Conservation (phyloP, 352 stramenopile genomes). For the Phytophthora crassamura region DNA sequence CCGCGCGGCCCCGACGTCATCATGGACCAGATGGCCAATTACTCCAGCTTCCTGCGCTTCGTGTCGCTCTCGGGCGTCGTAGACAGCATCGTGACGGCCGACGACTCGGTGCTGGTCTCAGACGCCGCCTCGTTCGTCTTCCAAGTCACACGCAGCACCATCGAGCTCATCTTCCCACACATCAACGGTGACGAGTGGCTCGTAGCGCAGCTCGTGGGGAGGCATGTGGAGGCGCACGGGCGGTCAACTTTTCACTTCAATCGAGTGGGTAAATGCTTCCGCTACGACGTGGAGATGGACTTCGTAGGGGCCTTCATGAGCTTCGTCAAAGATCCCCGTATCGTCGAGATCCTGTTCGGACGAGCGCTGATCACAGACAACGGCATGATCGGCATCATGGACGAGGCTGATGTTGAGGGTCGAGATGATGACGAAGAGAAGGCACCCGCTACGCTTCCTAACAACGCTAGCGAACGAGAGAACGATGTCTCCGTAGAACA, state of each 20-base stretch:
- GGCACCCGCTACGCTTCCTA: not conserved
- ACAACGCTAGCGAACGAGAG: not conserved
- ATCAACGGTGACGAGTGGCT: constrained; percentile 29
- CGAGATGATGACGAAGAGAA: constrained; percentile 12
- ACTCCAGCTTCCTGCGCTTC: constrained; percentile 15
- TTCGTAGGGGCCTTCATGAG: constrained; percentile 25
- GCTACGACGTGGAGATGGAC: constrained; percentile 30
- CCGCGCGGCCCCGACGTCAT: constrained; percentile 25
- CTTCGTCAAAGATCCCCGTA: constrained; percentile 19
- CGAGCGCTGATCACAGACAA: constrained; percentile 25
- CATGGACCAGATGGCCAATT: constrained; percentile 30
- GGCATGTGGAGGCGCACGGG: not conserved
- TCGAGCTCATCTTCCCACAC: constrained; percentile 35
- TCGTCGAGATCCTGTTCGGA: constrained; percentile 26
- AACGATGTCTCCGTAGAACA: not conserved
- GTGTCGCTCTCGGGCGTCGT: constrained; percentile 14
- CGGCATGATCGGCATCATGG: constrained; percentile 15
- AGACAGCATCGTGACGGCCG: constrained; percentile 12
- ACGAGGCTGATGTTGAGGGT: not conserved
- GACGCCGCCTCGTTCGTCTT: constrained; percentile 25
- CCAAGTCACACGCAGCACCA: constrained; percentile 31
- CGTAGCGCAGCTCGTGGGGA: constrained; percentile 19
- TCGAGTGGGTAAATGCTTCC: constrained; percentile 14
- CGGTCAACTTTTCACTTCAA: constrained; percentile 32
- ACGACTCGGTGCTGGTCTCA: constrained; percentile 25